Percentiles rank a stretch among this genome's conserved stretches.
phyloP scores from a whole-genome alignment of 2,329 filamentous ascomycete genomes.

The Didymosphaeria variabile region DNA sequence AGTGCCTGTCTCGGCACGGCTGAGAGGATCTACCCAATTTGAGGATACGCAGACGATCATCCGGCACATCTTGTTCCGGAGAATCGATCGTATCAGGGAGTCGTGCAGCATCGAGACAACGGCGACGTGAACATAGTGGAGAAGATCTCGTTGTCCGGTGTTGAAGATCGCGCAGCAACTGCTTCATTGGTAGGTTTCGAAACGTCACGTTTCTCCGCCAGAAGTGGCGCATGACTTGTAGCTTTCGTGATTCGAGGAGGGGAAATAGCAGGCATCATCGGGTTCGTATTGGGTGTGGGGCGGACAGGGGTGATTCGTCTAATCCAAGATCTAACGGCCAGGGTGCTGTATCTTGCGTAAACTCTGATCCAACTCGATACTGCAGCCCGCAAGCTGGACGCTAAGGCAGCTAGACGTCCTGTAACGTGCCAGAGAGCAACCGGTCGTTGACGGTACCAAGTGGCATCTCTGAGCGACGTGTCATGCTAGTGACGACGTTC shows the following conservation, averaged over 20 bases:
- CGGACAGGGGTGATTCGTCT: conserved; percentile 44
- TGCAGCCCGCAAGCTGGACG: conserved; percentile 20
- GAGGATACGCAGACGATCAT: conserved; percentile 19
- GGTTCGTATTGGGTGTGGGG: conserved; percentile 36
- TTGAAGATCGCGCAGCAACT: conserved; percentile 14
- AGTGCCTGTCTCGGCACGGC: conserved; percentile 27
- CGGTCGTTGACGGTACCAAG: not conserved
- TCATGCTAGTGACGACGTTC: not conserved
- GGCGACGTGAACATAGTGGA: not conserved
- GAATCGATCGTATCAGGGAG: conserved; percentile 1
- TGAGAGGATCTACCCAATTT: conserved; percentile 15
- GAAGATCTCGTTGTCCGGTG: not conserved
- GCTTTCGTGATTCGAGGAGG: conserved; percentile 27
- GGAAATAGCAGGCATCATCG: conserved; percentile 30
- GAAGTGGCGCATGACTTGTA: conserved; percentile 22
- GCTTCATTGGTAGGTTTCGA: conserved; percentile 26
- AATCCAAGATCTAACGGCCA: conserved; percentile 48
- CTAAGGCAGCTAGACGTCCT: conserved; percentile 7
- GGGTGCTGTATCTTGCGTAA: conserved; percentile 41
- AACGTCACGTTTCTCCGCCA: conserved; percentile 22
- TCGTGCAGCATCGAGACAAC: not conserved
- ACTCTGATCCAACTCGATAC: conserved; percentile 23
- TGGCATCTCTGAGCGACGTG: not conserved
- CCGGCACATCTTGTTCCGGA: conserved; percentile 19
- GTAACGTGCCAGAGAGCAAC: conserved; percentile 4